These are phyloP conservation scores for Lactifluus hygrophoroides DNA, from an alignment of 768 basidiomycete species.

Conservation along the genomic window DNA sequence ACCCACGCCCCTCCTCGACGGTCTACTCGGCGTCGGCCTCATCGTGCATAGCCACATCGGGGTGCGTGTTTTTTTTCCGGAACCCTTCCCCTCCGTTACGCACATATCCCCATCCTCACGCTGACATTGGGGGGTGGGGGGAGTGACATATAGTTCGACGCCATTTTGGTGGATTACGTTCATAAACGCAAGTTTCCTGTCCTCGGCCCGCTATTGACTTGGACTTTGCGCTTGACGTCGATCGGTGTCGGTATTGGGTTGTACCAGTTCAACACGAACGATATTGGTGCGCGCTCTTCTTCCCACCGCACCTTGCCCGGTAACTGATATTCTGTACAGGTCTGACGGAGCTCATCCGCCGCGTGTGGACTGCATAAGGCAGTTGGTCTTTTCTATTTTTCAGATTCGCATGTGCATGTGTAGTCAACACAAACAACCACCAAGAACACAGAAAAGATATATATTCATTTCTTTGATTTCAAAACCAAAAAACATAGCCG, in stretches of 20 bases:
- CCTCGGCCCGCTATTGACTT: constrained; percentile 58
- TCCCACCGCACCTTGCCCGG: background rate
- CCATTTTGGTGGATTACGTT: constrained; percentile 77
- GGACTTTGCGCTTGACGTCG: constrained; percentile 72
- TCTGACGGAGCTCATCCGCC: constrained; percentile 75
- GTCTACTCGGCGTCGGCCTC: constrained; percentile 76
- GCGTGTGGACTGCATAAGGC: constrained; percentile 67
- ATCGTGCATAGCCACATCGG: constrained; percentile 96
- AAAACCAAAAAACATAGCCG: background rate
- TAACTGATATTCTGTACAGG: constrained; percentile 36
- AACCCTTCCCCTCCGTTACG: no score
- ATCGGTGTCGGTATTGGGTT: constrained; percentile 80
- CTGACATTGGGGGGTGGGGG: no score
- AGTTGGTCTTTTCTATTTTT: background rate
- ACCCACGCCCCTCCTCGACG: constrained; percentile 81
- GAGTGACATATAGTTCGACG: constrained; percentile 50
- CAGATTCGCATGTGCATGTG: constrained; percentile 2
- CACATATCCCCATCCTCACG: background rate
- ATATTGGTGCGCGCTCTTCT: constrained; percentile 64
- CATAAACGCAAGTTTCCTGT: constrained; percentile 91
- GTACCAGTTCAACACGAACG: constrained; percentile 98
- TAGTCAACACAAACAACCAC: background rate
- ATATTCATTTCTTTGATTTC: background rate
- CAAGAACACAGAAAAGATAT: background rate
- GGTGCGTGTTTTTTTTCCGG: constrained; percentile 38